A percentile compares a stretch with the other conserved stretches of the same genome.
phyloP scores from a whole-genome alignment of 306 rosid genomes.

The Styphnolobium japonicum region DNA sequence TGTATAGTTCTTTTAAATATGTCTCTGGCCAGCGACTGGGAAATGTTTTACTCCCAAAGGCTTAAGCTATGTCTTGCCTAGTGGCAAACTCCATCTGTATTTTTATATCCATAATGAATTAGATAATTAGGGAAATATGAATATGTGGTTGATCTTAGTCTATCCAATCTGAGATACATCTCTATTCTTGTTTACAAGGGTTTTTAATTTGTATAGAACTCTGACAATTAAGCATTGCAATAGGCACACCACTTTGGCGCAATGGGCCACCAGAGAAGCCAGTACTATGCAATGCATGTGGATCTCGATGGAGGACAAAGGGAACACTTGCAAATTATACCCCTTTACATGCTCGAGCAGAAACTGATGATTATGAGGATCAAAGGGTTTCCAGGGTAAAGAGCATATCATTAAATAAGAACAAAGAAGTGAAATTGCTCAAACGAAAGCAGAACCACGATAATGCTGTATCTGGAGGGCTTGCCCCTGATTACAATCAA shows the following conservation, averaged over 20 bases:
- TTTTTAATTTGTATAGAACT: slow-evolving; percentile 14
- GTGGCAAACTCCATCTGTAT: not conserved
- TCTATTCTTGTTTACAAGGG: slow-evolving; percentile 8
- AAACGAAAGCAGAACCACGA: slow-evolving; percentile 70
- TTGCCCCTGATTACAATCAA: slow-evolving; percentile 53
- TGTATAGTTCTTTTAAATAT: not conserved
- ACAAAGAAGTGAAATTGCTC: slow-evolving; percentile 76
- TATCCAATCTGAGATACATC: slow-evolving; percentile 9
- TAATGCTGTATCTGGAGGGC: slow-evolving; percentile 44
- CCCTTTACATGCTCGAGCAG: slow-evolving; percentile 92
- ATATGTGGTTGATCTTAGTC: slow-evolving; percentile 7
- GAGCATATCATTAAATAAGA: slow-evolving; percentile 66
- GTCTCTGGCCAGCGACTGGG: not conserved
- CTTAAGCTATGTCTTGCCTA: slow-evolving; percentile 3
- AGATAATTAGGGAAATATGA: not conserved
- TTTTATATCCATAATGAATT: slow-evolving; percentile 13
- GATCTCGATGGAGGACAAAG: slow-evolving; percentile 99
- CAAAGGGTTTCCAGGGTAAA: slow-evolving; percentile 66
- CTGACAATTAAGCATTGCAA: slow-evolving; percentile 48
- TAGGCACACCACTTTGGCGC: slow-evolving; percentile 99
- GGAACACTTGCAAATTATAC: slow-evolving; percentile 98
- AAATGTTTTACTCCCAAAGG: not conserved
- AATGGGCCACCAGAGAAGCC: slow-evolving; percentile 99
- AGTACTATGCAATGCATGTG: slow-evolving; percentile 97
- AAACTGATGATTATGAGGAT: slow-evolving; percentile 68